phyloP scores from a whole-genome alignment of 345 rosid genomes.

The Nasturtium officinale region DNA sequence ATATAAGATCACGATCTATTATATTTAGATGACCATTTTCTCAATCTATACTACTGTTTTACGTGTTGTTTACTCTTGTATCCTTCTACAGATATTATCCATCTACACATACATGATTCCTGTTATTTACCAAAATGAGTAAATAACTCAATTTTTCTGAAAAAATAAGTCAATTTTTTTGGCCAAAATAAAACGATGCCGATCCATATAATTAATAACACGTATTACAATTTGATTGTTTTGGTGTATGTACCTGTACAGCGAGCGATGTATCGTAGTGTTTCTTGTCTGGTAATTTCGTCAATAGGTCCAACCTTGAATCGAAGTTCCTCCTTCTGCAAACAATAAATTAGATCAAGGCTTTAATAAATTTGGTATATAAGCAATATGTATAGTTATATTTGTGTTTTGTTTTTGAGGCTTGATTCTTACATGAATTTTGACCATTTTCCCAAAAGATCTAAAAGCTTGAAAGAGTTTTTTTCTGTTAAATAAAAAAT shows the following conservation, averaged over 20 bases:
- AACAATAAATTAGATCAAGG: not conserved
- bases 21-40: no score
- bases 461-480: no score
- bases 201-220: not conserved
- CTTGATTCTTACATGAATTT: constrained; percentile 16
- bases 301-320: not conserved
- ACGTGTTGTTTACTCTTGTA: no score
- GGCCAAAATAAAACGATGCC: not conserved
- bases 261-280: not conserved
- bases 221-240: not conserved
- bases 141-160: not conserved
- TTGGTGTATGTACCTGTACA: not conserved
- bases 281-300: not conserved
- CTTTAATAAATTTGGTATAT: not conserved
- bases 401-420: not conserved
- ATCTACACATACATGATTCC: no score
- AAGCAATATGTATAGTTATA: not conserved
- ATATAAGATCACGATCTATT: no score
- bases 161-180: no score
- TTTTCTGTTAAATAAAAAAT: no score
- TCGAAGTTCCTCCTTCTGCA: constrained; percentile 2
- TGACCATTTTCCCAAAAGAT: constrained; percentile 10
- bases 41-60: no score
- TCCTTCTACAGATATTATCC: not conserved
- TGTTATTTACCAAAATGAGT: not conserved